Evolutionary conservation across 75 land plant species (phyloP).

Genomic region (Picea sitchensis): DNA sequence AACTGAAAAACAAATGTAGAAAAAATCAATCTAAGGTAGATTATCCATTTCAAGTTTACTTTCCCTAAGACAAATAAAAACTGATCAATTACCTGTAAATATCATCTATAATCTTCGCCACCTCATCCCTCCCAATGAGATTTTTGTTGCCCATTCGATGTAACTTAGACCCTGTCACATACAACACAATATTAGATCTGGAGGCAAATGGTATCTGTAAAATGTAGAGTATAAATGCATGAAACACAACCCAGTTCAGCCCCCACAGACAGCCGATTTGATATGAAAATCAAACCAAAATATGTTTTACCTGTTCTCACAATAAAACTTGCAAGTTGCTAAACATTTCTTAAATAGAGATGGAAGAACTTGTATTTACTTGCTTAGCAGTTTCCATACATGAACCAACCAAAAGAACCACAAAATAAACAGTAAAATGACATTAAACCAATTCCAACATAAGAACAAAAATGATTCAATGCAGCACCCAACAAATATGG

Average conservation of each 20-base stretch:
- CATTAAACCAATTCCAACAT: too few species aligned
- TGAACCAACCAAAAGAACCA: too few species aligned
- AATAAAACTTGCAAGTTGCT: background rate
- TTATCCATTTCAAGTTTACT: too few species aligned
- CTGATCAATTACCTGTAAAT: slow-evolving; percentile 53
- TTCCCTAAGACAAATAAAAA: background rate
- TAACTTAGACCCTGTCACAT: slow-evolving; percentile 12
- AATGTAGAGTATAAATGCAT: background rate
- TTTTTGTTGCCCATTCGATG: slow-evolving; percentile 42
- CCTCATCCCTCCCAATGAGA: slow-evolving; percentile 57
- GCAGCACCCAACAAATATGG: background rate
- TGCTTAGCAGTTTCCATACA: too few species aligned
- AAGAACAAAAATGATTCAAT: too few species aligned
- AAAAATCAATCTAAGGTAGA: too few species aligned
- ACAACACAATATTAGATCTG: background rate
- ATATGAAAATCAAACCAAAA: background rate
- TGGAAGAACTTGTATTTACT: background rate
- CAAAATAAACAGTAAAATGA: too few species aligned
- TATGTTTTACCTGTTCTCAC: background rate
- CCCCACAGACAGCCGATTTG: background rate
- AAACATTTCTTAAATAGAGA: background rate
- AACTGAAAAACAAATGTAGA: too few species aligned
- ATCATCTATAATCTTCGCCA: slow-evolving; percentile 69
- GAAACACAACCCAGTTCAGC: background rate
- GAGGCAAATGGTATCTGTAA: background rate